These are phyloP conservation scores for Hapsidospora chrysogenum DNA, from an alignment of 495 filamentous ascomycete species.

Conservation along the genomic window DNA sequence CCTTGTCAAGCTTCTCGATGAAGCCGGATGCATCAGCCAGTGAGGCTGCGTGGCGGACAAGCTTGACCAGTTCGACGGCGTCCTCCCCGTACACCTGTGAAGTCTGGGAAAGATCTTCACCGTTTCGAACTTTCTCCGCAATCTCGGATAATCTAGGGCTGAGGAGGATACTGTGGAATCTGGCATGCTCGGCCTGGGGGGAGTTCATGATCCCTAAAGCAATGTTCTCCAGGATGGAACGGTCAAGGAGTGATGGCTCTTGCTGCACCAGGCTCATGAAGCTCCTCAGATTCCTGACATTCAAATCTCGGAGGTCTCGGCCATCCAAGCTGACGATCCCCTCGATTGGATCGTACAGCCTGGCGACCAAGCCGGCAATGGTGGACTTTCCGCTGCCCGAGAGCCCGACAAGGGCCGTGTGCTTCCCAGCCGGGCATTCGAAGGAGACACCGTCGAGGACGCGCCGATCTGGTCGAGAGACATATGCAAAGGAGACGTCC, in stretches of 20 bases:
- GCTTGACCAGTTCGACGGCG: constrained; percentile 13
- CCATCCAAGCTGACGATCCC: constrained; percentile 33
- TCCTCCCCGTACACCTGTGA: constrained; percentile 9
- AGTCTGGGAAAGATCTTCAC: constrained; percentile 4
- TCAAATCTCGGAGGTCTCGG: constrained; percentile 34
- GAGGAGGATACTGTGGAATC: constrained; percentile 8
- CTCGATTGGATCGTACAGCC: constrained; percentile 33
- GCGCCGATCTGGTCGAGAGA: constrained; percentile 37
- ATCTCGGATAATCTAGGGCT: constrained; percentile 6
- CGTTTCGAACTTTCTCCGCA: constrained; percentile 6
- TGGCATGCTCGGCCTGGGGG: constrained; percentile 22
- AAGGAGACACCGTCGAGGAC: constrained; percentile 34
- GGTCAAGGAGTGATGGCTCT: constrained; percentile 45
- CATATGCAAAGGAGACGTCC: constrained; percentile 43
- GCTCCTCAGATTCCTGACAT: constrained; percentile 37
- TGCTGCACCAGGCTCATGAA: constrained; percentile 50
- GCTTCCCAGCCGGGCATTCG: constrained; percentile 33
- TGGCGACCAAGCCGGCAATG: constrained; percentile 35
- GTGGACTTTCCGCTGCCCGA: constrained; percentile 64
- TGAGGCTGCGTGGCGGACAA: constrained; percentile 15
- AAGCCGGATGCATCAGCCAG: constrained; percentile 24
- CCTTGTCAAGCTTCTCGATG: constrained; percentile 16
- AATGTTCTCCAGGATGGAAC: constrained; percentile 55
- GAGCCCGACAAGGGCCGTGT: constrained; percentile 50
- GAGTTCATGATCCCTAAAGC: constrained; percentile 46